Conservation (phyloP, 2,329 filamentous ascomycete genomes). For the Botrytis medusae region DNA sequence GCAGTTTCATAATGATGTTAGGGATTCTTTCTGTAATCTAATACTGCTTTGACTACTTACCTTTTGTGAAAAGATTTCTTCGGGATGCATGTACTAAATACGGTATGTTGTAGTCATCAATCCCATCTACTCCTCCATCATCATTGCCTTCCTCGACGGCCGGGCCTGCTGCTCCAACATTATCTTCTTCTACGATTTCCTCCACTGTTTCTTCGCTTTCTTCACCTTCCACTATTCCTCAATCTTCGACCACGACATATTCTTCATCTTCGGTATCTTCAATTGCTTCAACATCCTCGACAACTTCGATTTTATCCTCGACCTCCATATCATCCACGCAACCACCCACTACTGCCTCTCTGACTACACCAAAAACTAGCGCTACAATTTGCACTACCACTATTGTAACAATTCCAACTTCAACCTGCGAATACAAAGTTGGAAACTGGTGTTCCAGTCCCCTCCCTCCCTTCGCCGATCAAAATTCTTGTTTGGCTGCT, state of each 20-base stretch:
- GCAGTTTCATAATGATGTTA: too few species aligned
- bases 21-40: background rate
- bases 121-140: background rate
- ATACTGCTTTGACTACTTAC: background rate
- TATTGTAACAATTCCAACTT: conserved; percentile 41
- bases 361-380: conserved; percentile 26
- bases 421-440: conserved; percentile 54
- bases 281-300: background rate
- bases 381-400: conserved; percentile 50
- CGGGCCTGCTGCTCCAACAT: conserved; percentile 7
- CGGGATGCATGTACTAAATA: background rate
- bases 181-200: conserved; percentile 17
- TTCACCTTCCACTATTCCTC: conserved; percentile 5
- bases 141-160: background rate
- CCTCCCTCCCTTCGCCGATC: conserved; percentile 50
- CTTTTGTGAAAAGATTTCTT: background rate
- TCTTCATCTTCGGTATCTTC: background rate
- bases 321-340: conserved; percentile 9
- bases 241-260: conserved; percentile 12
- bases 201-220: background rate
- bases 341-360: conserved; percentile 21
- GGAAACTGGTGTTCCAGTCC: conserved; percentile 55
- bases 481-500: conserved; percentile 45
- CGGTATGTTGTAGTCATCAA: background rate
- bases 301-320: background rate